These are phyloP conservation scores for Puccinia triticina DNA, from an alignment of 1,284 basidiomycete species.

Conservation along the genomic window DNA sequence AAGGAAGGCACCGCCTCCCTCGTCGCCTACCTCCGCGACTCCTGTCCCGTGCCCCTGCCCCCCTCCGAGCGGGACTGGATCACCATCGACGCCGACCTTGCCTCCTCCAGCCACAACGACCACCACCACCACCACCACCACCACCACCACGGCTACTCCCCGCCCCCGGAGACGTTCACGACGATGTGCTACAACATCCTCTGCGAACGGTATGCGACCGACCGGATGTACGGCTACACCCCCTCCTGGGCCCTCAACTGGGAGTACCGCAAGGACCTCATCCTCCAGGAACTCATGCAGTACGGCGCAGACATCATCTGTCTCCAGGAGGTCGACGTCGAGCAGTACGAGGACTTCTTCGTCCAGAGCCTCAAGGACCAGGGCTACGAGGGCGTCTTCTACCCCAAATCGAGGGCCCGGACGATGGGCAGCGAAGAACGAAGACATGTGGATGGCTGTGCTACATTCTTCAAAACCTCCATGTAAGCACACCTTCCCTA, in stretches of 20 bases:
- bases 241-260: slow-evolving; percentile 93
- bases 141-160: slow-evolving; percentile 57
- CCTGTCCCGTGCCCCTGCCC: slow-evolving; percentile 76
- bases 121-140: slow-evolving; percentile 62
- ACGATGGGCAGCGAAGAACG: slow-evolving; percentile 89
- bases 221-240: slow-evolving; percentile 91
- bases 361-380: slow-evolving; percentile 73
- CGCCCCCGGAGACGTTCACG: slow-evolving; percentile 68
- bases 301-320: slow-evolving; percentile 89
- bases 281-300: slow-evolving; percentile 81
- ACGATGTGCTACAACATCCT: slow-evolving; percentile 93
- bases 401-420: slow-evolving; percentile 90
- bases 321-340: slow-evolving; percentile 85
- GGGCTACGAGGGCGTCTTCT: slow-evolving; percentile 89
- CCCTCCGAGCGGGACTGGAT: slow-evolving; percentile 86
- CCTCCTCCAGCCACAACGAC: too few relatives aligned
- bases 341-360: slow-evolving; percentile 93
- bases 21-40: slow-evolving; percentile 84
- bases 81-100: slow-evolving; percentile 70
- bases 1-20: slow-evolving; percentile 88
- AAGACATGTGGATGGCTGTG: slow-evolving; percentile 90
- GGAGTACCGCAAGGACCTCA: slow-evolving; percentile 90
- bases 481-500: slow-evolving; percentile 65
- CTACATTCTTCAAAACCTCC: slow-evolving; percentile 88
- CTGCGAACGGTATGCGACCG: slow-evolving; percentile 86